phyloP scores from a whole-genome alignment of 2,329 filamentous ascomycete species.

The Colletotrichum echinochloae region DNA sequence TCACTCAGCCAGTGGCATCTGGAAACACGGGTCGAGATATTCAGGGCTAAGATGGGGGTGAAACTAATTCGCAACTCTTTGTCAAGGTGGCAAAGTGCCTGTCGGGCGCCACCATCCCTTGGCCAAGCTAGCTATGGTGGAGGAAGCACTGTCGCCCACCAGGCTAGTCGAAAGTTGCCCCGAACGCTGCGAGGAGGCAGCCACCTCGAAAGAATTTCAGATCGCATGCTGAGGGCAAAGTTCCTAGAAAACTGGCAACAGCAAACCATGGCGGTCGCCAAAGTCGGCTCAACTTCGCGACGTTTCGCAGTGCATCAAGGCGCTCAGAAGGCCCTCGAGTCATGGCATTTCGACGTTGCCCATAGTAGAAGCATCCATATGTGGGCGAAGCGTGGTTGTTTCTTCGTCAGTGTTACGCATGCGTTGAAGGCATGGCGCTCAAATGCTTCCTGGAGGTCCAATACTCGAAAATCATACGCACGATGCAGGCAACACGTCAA shows the following conservation, averaged over 20 bases:
- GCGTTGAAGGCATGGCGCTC: constrained; percentile 23
- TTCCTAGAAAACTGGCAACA: constrained; percentile 30
- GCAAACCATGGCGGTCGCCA: constrained; percentile 7
- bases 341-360: constrained; percentile 17
- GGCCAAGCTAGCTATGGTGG: background rate
- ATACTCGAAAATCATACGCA: constrained; percentile 34
- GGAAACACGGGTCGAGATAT: constrained; percentile 17
- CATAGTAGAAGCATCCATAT: constrained; percentile 8
- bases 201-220: constrained; percentile 7
- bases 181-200: background rate
- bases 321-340: constrained; percentile 9
- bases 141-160: background rate
- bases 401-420: constrained; percentile 18
- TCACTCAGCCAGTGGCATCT: constrained; percentile 27
- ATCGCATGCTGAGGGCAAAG: constrained; percentile 28
- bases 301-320: constrained; percentile 20
- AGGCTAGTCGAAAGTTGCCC: background rate
- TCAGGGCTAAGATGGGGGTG: constrained; percentile 22
- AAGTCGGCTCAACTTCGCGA: constrained; percentile 12
- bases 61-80: constrained; percentile 18
- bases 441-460: constrained; percentile 29
- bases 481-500: constrained; percentile 37
- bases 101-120: constrained; percentile 9
- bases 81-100: constrained; percentile 23
- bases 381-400: constrained; percentile 28